Conservation (phyloP, 148 eudicot genomes). For the Rhododendron mucronatum region DNA sequence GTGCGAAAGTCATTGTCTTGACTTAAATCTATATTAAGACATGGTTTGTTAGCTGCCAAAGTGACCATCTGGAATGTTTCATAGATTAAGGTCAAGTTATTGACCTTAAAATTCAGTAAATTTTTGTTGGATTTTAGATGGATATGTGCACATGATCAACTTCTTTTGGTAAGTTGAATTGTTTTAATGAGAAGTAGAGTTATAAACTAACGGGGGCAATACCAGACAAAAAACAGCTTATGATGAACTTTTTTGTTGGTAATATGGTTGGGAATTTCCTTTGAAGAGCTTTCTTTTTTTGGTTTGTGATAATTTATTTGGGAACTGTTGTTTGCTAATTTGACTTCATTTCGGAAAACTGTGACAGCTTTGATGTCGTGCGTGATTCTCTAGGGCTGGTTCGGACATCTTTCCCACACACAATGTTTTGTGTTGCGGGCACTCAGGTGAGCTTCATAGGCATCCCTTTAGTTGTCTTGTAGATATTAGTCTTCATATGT, state of each 20-base stretch:
- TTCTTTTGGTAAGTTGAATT: neutral
- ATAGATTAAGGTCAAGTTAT: neutral
- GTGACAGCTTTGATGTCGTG: conserved; percentile 77
- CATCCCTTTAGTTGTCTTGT: neutral
- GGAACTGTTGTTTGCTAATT: neutral
- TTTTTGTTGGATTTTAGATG: neutral
- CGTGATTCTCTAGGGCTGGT: conserved; percentile 81
- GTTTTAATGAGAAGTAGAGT: neutral
- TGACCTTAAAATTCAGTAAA: neutral
- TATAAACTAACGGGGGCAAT: neutral
- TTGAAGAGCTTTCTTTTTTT: neutral
- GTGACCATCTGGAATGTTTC: neutral
- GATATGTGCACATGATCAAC: neutral
- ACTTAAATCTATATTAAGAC: neutral
- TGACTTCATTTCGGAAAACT: neutral
- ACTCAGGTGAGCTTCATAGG: conserved; percentile 61
- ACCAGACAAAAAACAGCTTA: neutral
- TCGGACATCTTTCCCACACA: conserved; percentile 89
- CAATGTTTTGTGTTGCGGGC: conserved; percentile 70
- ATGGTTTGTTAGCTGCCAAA: neutral
- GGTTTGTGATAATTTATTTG: neutral
- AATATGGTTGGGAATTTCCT: neutral
- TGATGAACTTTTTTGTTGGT: neutral
- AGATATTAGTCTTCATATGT: neutral
- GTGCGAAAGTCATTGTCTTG: neutral